phyloP scores from a whole-genome alignment of 306 rosid species.

The Betula pendula region DNA sequence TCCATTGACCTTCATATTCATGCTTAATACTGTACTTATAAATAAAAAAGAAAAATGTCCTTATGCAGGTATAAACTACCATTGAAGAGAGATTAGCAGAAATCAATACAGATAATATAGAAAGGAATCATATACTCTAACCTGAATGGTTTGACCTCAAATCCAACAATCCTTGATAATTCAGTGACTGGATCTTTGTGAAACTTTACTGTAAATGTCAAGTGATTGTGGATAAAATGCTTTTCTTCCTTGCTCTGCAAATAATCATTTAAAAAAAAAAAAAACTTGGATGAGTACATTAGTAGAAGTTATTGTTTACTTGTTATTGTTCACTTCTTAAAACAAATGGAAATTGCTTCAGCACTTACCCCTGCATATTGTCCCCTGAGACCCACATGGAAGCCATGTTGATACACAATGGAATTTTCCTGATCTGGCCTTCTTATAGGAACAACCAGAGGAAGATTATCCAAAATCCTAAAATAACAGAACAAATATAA shows the following conservation, averaged over 20 bases:
- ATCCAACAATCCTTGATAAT: slow-evolving; percentile 80
- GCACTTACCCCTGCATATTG: slow-evolving; percentile 73
- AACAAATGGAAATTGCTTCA: slow-evolving; percentile 11
- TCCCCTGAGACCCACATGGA: slow-evolving; percentile 83
- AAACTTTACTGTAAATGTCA: slow-evolving; percentile 68
- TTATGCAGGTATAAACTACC: slow-evolving; percentile 6
- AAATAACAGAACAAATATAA: slow-evolving; percentile 4
- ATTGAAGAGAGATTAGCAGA: neutral
- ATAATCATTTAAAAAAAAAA: neutral
- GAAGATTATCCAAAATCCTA: slow-evolving; percentile 93
- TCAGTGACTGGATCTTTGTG: slow-evolving; percentile 73
- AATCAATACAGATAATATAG: slow-evolving; percentile 12
- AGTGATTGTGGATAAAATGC: slow-evolving; percentile 79
- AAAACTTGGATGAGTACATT: slow-evolving; percentile 17
- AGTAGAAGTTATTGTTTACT: slow-evolving; percentile 18
- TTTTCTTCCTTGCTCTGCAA: slow-evolving; percentile 77
- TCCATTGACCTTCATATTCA: slow-evolving; percentile 74
- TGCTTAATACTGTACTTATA: slow-evolving; percentile 64
- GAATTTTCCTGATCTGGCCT: slow-evolving; percentile 74
- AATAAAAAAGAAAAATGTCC: slow-evolving; percentile 26
- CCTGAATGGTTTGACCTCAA: slow-evolving; percentile 95
- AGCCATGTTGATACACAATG: slow-evolving; percentile 77
- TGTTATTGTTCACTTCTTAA: too few relatives aligned
- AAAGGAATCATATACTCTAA: slow-evolving; percentile 26
- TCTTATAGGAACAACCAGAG: slow-evolving; percentile 74